Conservation (phyloP, 139 green algal species). For the Monoraphidium neglectum region DNA sequence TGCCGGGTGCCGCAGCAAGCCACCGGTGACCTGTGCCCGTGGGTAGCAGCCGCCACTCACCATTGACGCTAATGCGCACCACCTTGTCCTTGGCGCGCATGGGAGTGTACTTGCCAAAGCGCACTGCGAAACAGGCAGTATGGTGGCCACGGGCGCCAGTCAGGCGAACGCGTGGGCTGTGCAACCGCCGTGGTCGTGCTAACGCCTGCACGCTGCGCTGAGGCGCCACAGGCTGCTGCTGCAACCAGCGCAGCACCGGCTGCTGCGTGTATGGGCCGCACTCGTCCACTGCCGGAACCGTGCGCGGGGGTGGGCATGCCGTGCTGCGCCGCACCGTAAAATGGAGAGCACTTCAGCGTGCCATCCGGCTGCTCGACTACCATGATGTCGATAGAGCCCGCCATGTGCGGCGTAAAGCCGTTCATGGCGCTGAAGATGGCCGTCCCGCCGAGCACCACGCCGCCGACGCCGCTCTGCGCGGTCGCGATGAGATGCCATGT, state of each 20-base stretch:
- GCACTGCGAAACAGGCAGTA: no score
- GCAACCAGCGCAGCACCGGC: not conserved
- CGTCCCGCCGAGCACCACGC: slow-evolving; percentile 59
- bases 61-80: slow-evolving; percentile 81
- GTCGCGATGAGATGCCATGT: not conserved
- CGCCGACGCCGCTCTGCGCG: slow-evolving; percentile 31
- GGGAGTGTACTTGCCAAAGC: slow-evolving; percentile 95
- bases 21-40: no score
- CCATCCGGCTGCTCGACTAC: slow-evolving; percentile 87
- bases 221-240: not conserved
- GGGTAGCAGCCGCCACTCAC: slow-evolving; percentile 45
- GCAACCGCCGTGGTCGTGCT: no score
- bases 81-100: slow-evolving; percentile 68
- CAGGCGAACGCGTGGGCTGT: no score
- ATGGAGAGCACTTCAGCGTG: slow-evolving; percentile 79
- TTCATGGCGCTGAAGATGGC: slow-evolving; percentile 58
- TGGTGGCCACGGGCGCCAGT: no score
- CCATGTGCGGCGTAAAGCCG: slow-evolving; percentile 73
- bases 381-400: slow-evolving; percentile 92
- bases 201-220: no score
- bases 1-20: no score
- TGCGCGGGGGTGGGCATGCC: not conserved
- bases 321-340: slow-evolving; percentile 71
- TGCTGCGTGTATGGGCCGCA: not conserved
- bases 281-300: not conserved